These are phyloP conservation scores for Porcisia hertigi DNA, from an alignment of 208 protist genomes.

Conservation along the genomic window DNA sequence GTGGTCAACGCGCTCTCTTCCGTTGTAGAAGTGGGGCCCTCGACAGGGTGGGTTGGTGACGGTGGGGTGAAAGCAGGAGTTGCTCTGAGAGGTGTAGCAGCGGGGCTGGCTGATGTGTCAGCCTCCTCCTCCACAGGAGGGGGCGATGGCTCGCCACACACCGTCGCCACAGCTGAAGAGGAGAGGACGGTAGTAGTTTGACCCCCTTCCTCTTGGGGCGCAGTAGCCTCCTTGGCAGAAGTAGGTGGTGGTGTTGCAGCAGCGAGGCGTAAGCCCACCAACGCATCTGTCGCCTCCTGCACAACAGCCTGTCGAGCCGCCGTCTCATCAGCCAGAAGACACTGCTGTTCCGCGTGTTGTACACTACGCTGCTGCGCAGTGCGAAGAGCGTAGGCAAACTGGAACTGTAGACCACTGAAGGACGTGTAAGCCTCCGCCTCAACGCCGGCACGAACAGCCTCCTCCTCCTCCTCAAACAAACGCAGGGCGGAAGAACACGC, in stretches of 20 bases:
- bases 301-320: conserved; percentile 12
- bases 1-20: background rate
- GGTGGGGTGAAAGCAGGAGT: background rate
- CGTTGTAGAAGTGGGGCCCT: background rate
- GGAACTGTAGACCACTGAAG: conserved; percentile 47
- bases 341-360: conserved; percentile 20
- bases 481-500: conserved; percentile 22
- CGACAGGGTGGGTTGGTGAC: background rate
- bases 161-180: background rate
- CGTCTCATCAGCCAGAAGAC: conserved; percentile 33
- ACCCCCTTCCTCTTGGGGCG: background rate
- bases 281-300: conserved; percentile 9
- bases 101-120: background rate
- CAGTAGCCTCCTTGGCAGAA: background rate
- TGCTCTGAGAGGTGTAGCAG: background rate
- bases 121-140: background rate
- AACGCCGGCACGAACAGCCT: conserved; percentile 40
- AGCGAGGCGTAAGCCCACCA: conserved; percentile 1
- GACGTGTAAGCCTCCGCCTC: conserved; percentile 52
- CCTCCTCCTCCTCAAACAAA: conserved; percentile 47
- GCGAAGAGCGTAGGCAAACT: conserved; percentile 23
- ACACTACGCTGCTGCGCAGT: conserved; percentile 10
- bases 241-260: background rate
- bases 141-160: background rate
- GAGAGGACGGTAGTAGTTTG: background rate